phyloP scores from a whole-genome alignment of 768 basidiomycete species.

The Pleurotus sapidus region DNA sequence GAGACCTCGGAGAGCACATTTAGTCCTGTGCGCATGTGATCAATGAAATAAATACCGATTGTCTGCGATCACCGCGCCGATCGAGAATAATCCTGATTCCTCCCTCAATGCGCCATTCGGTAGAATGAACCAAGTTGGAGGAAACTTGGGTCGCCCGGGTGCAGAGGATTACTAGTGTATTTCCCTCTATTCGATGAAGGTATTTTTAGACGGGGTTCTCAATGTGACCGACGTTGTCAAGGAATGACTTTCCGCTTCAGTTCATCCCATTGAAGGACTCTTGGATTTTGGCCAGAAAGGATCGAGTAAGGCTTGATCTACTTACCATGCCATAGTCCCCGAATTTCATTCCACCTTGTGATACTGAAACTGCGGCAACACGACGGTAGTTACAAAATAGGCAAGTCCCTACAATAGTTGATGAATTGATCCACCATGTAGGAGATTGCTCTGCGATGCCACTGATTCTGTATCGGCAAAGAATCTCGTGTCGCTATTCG shows the following conservation, averaged over 20 bases:
- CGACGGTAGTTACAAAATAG: not conserved
- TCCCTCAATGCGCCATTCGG: not conserved
- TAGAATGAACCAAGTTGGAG: not conserved
- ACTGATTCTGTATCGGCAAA: not conserved
- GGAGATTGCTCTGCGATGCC: not conserved
- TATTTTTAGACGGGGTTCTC: too few species aligned
- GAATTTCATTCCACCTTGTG: not conserved
- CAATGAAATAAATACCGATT: too few species aligned
- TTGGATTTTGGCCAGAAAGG: not conserved
- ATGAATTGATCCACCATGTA: not conserved
- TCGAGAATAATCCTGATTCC: not conserved
- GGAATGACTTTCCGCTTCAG: not conserved
- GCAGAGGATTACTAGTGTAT: not conserved
- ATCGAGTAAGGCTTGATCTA: not conserved
- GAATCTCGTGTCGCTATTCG: not conserved
- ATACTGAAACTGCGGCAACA: not conserved
- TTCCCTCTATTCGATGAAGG: not conserved
- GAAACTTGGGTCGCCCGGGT: slow-evolving; percentile 1
- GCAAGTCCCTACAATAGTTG: too few species aligned
- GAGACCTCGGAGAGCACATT: not conserved
- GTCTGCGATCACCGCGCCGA: not conserved
- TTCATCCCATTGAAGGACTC: not conserved
- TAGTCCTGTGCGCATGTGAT: not conserved
- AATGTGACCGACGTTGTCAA: slow-evolving; percentile 4
- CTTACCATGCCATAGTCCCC: not conserved